Percentiles rank a stretch among this genome's conserved stretches.
Evolutionary conservation across 2,329 filamentous ascomycete genomes (phyloP).

Genomic region (Aspergillus floridensis): DNA sequence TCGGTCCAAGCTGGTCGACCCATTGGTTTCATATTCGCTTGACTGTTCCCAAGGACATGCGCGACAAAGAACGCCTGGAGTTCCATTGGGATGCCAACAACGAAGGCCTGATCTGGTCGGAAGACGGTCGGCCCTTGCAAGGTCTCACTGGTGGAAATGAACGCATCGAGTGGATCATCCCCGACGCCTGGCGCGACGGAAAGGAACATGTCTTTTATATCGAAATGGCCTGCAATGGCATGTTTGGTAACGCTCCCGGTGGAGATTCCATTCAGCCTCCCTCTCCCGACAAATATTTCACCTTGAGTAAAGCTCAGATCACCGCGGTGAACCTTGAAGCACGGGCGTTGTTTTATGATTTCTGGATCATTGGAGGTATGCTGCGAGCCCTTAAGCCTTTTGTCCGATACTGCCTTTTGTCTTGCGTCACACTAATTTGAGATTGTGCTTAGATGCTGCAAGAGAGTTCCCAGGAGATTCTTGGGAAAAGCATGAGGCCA

Average conservation of each 20-base stretch:
- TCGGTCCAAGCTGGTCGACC: constrained; percentile 94
- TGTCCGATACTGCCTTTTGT: background rate
- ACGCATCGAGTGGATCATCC: constrained; percentile 86
- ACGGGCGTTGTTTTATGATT: constrained; percentile 80
- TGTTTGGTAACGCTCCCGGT: constrained; percentile 90
- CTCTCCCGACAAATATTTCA: constrained; percentile 76
- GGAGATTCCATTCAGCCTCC: constrained; percentile 88
- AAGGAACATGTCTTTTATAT: constrained; percentile 88
- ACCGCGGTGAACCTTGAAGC: constrained; percentile 85
- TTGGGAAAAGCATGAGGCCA: constrained; percentile 59
- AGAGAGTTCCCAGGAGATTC: constrained; percentile 91
- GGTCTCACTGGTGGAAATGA: constrained; percentile 89
- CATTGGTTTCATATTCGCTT: constrained; percentile 93
- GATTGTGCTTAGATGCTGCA: constrained; percentile 64
- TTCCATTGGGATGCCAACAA: constrained; percentile 95
- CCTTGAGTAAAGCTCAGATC: constrained; percentile 74
- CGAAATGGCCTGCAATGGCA: constrained; percentile 97
- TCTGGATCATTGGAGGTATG: constrained; percentile 77
- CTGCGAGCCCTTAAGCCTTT: background rate
- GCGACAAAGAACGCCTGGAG: constrained; percentile 78
- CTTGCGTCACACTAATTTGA: background rate
- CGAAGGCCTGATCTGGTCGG: constrained; percentile 90
- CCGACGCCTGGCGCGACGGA: constrained; percentile 75
- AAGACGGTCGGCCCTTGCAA: constrained; percentile 85
- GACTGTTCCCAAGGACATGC: constrained; percentile 70